Base-by-base conservation (phyloP, 352 stramenopile genomes). In the Pythium phragmiticola region DNA sequence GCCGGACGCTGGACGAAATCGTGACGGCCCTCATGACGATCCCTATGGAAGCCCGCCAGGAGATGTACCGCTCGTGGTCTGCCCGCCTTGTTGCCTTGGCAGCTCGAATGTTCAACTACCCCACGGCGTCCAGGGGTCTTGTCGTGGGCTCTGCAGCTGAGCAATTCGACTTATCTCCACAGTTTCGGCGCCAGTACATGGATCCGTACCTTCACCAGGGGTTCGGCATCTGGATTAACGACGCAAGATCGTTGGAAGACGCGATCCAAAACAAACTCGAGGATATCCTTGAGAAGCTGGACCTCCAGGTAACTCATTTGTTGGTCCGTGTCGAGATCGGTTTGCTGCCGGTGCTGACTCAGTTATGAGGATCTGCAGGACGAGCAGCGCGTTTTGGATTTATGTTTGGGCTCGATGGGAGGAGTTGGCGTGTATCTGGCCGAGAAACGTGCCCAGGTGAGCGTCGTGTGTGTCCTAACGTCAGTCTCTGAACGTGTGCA, bases 51-150 rank as follows among this genome's bases (percentile, higher is more conserved):
- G 83, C 80, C 13, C 82, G 85, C 4, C 82, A 89, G 49, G 84
- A 94, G 33, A 92, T 94, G 84, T 94, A 93, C n/a, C 77, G 84
- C 13, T 92, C 83, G 30, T 94, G 86, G 86, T 88, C 72, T 21
- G 86, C 86, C 48, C 83, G 86, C 3, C 75, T 90, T 56, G 83
- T 93, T 7, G 83, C 83, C 33, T 60, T 92, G 8, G 79, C 84
- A 26, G 81, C 84, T 12, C 78, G 86, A 14, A 48, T 94, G 13
- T 94, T 92, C 68, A 90, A 89, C 36, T 92, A 92, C 47, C 70
- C 80, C 9, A 75, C 86, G 23, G 89, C 83, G 0, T 89, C 86
- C 0, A 82, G 80, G 52, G 79, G 82, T 6, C 69, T 90, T 5
- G 73, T 94, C 23, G 78, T 92, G 37, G 84, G 80, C 4, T 72